Evolutionary conservation across 495 filamentous ascomycete genomes (phyloP).

Genomic region (Parathielavia appendiculata): DNA sequence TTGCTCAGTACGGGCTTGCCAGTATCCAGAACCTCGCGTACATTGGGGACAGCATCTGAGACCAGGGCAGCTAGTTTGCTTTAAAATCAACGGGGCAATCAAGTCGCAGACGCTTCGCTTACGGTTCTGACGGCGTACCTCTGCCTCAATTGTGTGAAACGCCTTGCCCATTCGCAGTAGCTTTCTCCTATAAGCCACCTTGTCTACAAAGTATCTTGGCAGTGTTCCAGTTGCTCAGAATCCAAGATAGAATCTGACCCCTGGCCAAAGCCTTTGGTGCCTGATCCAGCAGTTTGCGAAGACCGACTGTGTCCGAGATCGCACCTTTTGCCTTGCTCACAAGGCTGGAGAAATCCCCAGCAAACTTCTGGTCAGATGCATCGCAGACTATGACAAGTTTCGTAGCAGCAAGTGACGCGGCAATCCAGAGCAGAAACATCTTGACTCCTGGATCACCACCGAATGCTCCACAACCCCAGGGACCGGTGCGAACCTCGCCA

Average conservation of each 20-base stretch:
- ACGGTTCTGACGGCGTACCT: no score
- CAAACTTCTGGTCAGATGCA: not conserved
- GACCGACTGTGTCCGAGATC: not conserved
- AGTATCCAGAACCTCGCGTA: constrained; percentile 7
- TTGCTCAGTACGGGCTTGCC: not conserved
- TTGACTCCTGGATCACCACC: constrained; percentile 29
- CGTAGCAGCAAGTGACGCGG: constrained; percentile 22
- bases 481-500: constrained; percentile 17
- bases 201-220: no score
- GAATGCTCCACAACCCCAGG: constrained; percentile 31
- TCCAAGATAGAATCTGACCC: not conserved
- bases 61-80: not conserved
- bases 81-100: no score
- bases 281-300: not conserved
- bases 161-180: no score
- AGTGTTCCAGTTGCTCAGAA: not conserved
- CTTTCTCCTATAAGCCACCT: no score
- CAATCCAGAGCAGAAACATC: constrained; percentile 25
- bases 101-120: no score
- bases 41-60: not conserved
- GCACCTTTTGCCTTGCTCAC: not conserved
- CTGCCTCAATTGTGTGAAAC: no score
- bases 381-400: constrained; percentile 22
- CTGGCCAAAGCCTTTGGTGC: not conserved
- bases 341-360: not conserved